Evolutionary conservation across 176 grass and related monocot genomes (phyloP).

Genomic region (Avena atlantica): DNA sequence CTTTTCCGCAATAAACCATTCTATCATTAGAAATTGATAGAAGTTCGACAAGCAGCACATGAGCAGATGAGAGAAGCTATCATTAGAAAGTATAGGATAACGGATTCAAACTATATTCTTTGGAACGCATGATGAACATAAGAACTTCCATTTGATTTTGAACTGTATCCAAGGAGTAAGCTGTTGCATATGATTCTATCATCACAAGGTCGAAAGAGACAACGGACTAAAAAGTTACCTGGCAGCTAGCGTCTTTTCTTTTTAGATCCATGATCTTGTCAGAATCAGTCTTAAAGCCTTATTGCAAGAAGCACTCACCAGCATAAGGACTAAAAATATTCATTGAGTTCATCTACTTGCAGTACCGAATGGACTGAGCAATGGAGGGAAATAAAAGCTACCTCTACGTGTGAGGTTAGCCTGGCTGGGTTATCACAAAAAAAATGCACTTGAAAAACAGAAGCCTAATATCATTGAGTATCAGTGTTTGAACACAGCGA

Average conservation of each 20-base stretch:
- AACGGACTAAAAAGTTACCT: slow-evolving; percentile 54
- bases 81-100: background rate
- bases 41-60: background rate
- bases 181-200: background rate
- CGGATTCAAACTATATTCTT: background rate
- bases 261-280: slow-evolving; percentile 84
- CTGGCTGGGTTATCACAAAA: no score
- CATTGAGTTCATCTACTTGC: no score
- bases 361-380: no score
- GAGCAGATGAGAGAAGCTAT: no score
- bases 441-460: no score
- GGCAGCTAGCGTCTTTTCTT: slow-evolving; percentile 49
- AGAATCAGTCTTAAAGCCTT: slow-evolving; percentile 83
- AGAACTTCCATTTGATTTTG: background rate
- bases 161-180: no score
- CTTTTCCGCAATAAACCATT: background rate
- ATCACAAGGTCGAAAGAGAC: background rate
- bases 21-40: background rate
- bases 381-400: no score
- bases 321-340: slow-evolving; percentile 38
- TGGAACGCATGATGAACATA: background rate
- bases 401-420: no score
- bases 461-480: no score
- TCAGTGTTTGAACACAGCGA: no score
- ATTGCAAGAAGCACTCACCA: slow-evolving; percentile 52